Base-by-base conservation (phyloP, 2,329 filamentous ascomycete genomes). In the Verticillium klebahnii region DNA sequence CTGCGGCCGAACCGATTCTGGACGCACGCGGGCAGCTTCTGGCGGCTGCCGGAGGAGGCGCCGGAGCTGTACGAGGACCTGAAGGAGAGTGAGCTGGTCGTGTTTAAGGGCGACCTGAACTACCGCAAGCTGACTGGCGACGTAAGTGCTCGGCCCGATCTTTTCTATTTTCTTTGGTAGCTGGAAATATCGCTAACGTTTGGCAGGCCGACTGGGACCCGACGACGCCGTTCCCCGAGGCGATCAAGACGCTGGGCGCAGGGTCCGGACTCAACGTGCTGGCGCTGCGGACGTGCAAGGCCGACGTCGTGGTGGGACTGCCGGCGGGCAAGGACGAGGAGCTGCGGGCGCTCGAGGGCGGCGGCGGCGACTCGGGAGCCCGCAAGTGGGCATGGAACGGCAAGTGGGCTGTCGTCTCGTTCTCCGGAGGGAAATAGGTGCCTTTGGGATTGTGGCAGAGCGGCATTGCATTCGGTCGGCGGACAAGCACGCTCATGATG, bases 51-150 rank as follows among this genome's bases (percentile, higher is more conserved):
- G 0, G 75, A 80, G 15, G 81, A 86, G 29, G 91, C 87, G 1
- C 84, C 86, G 2, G 82, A 84, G 32, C 78, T 99, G 14, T 83
- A 86, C 59, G 83, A 91, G 7, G 94, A 98, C 71, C 77, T 99
- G 61, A 89, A 93, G 79, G 78, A 86, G 64, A 91, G 90, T 67
- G 91, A 97, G 74, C 81, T 99, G 19, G 92, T 97, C 14, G 87
- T 99, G 61, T 98, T 98, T 82, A 99, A 99, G 81, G 95, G 95
- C 2, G 95, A 99, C 73, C 74, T 99, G 68, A 99, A 99, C 78
- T 99, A 98, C 76, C 84, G 95, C 64, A 99, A 99, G 76, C 76
- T 99, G 67, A 93, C 90, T 34, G 90, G 87, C 57, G 95, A 99
- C 81, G 92, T 94, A 78, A 80, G 89, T 80, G 23, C 40, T 57